Base-by-base conservation (phyloP, 306 rosid species). In the Morella rubra region DNA sequence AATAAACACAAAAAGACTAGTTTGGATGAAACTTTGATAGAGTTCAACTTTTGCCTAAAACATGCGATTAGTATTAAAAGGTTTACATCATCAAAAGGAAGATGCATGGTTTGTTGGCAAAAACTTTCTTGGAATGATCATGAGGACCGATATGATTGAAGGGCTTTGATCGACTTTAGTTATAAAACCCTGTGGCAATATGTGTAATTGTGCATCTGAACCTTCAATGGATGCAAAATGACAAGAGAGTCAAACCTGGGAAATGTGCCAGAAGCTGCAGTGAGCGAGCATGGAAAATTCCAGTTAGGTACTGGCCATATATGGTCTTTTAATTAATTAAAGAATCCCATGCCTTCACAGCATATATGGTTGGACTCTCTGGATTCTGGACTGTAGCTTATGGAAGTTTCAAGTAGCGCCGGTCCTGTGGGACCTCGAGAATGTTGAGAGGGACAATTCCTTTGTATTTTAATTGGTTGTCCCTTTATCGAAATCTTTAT, bases 361-460 rank as follows among this genome's bases (percentile, higher is more conserved):
- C 46, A 78, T 84, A 69, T 75, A 24, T 45, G 32, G 59, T 73
- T 53, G 45, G 50, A 50, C 53, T 77, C 79, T 32, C 68, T 82
- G 87, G 88, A 85, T 77, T 32, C 71, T 82, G 87, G 88, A 85
- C 85, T 79, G 78, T 84, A 70, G 76, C 85, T 59, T 78, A 50
- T 77, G 78, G 84, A 86, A 85, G 77, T 81, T 89, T 86, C 81
- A 73, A 47, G 61, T 64, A 73, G 81, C 77, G 81, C 58, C 76
- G 78, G 74, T 73, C 72, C 80, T 47, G 82, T 83, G 89, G 86
- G 93, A 53, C 73, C 79, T 74, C 72, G 22, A 80, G 84, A 85
- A 86, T 80, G 83, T 86, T 79, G 51, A 72, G 41, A 65, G 58
- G 74, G 72, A 79, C 54, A 82, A 72, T 82, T 80, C 55, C 79